Conservation (phyloP, 2,329 filamentous ascomycete genomes). For the Pseudocercospora vitis region DNA sequence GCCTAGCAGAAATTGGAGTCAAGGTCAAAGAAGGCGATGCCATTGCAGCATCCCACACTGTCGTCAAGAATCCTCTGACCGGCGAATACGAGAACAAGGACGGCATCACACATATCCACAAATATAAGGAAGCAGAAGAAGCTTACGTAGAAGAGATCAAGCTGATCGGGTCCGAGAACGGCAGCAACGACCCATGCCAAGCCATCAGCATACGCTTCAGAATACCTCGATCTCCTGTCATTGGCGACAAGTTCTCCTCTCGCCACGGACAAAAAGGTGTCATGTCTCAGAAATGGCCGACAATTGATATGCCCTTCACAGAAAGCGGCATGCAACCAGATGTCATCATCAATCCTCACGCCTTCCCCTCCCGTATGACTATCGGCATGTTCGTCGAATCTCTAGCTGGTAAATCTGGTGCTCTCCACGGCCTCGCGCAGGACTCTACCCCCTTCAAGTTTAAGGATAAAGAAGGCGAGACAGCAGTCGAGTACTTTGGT, state of each 20-base stretch:
- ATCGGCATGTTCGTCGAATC: constrained; percentile 99
- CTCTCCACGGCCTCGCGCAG: constrained; percentile 91
- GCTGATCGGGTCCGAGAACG: constrained; percentile 80
- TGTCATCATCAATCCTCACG: constrained; percentile 98
- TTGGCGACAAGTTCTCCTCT: constrained; percentile 98
- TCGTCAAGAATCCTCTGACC: constrained; percentile 70
- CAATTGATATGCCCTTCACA: constrained; percentile 91
- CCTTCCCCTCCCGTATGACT: constrained; percentile 98
- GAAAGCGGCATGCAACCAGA: constrained; percentile 96
- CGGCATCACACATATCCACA: constrained; percentile 80
- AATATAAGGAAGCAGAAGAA: constrained; percentile 89
- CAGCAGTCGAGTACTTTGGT: constrained; percentile 90
- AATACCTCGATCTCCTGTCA: constrained; percentile 83
- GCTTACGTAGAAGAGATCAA: constrained; percentile 92
- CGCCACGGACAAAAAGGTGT: constrained; percentile 99
- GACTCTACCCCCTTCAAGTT: constrained; percentile 96
- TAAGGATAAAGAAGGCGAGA: constrained; percentile 73
- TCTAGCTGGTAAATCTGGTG: constrained; percentile 89
- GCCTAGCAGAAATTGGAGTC: constrained; percentile 77
- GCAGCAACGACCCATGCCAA: constrained; percentile 77
- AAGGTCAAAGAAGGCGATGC: constrained; percentile 77
- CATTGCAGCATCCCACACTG: constrained; percentile 85
- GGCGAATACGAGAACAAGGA: constrained; percentile 82
- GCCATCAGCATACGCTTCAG: constrained; percentile 90
- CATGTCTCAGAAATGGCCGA: constrained; percentile 91